Evolutionary conservation across 805 yeast species (phyloP), one percentile per base, ranked within the genome.

Genomic region (Wickerhamomyces tratensis): DNA sequence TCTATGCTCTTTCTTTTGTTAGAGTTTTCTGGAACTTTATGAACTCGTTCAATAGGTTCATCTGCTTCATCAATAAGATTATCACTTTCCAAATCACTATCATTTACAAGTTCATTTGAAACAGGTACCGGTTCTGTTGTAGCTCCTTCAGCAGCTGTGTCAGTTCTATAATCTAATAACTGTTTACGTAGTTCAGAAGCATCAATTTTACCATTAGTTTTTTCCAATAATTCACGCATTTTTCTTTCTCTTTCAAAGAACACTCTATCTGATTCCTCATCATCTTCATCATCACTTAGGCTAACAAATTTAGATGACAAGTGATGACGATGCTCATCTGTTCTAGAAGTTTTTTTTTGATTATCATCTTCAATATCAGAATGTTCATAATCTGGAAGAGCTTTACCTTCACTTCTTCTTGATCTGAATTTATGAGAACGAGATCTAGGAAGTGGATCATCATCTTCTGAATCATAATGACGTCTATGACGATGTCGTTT

Each of bases 271-370:
- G 66, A 65, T 39, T 77, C 86, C 12, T 68, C 76, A 51, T 79
- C 86, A 6, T 75, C 67, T 10, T 72, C 79, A 51, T 79, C 85
- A 53, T 80, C 87, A 2, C 85, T 77, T 41, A 73, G 81, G 40
- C 65, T 65, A 38, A 82, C 72, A 48, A 61, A 72, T 43, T 72
- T 78, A 5, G 79, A 61, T 1, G 87, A 80, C 37, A 71, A 66
- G 40, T 49, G 41, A 14, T 35, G 25, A 7, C 20, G 25, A n/a
- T 25, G 25, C n/a, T 35, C 30, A 27, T 7, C 30, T 8, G 30
- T 10, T 27, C 10, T 27, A 4, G 30, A 8, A 27, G 30, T 8
- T 4, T 10, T 34, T 15, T 37, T 30, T 13, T 33, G 29, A 8
- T 37, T 25, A 36, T 41, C 33, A 25, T 31, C 30, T n/a, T 38